phyloP scores from a whole-genome alignment of 352 stramenopile species.

The Phytophthora capsici region DNA sequence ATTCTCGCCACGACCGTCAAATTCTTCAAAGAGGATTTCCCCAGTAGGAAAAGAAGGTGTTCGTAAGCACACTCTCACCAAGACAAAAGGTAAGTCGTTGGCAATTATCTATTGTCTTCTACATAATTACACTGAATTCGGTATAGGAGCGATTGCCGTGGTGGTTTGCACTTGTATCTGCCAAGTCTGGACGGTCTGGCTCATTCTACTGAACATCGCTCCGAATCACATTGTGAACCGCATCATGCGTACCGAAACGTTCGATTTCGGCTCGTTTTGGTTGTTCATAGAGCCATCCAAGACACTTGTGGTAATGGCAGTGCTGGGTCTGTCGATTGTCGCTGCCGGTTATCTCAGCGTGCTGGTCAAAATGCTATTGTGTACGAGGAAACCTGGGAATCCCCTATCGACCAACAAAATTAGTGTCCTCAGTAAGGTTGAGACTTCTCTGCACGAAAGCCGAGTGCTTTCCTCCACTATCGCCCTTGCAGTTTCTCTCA shows the following conservation, averaged over 20 bases:
- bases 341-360: constrained; percentile 9
- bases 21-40: background rate
- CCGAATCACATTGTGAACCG: constrained; percentile 26
- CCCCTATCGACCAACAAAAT: background rate
- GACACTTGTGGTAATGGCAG: constrained; percentile 3
- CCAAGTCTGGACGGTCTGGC: constrained; percentile 27
- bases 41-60: background rate
- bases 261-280: constrained; percentile 39
- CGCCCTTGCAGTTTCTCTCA: background rate
- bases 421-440: background rate
- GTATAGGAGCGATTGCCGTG: background rate
- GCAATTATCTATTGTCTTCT: no score
- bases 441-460: background rate
- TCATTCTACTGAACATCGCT: constrained; percentile 25
- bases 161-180: background rate
- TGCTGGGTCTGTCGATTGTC: constrained; percentile 12
- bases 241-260: constrained; percentile 28
- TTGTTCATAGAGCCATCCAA: constrained; percentile 8
- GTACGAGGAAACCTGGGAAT: background rate
- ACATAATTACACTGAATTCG: no score
- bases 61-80: background rate
- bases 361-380: constrained; percentile 1
- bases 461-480: background rate
- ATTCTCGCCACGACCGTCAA: background rate
- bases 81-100: background rate